phyloP scores from a whole-genome alignment of 202 grass and related monocot species.

The Musa balbisiana region DNA sequence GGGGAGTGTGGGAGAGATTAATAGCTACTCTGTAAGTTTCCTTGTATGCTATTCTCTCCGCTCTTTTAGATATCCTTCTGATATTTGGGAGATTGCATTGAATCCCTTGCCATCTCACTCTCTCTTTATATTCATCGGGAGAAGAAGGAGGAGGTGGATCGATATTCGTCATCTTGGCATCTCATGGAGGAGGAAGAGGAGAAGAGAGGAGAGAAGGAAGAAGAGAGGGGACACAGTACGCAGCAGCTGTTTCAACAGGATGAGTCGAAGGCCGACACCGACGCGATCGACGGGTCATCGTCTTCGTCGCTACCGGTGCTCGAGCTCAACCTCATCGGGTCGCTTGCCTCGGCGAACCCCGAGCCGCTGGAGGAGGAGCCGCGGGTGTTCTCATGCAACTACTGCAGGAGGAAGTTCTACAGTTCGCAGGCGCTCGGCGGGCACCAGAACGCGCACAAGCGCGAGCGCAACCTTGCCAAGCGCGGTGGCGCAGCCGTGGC shows the following conservation, averaged over 20 bases:
- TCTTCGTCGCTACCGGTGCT: background rate
- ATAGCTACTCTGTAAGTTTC: too few relatives aligned
- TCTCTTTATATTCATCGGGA: background rate
- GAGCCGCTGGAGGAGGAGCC: background rate
- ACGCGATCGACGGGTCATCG: background rate
- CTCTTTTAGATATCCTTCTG: background rate
- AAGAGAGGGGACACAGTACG: background rate
- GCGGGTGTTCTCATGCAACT: conserved; percentile 28
- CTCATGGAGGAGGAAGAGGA: too few relatives aligned
- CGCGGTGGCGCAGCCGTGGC: background rate
- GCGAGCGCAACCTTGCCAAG: conserved; percentile 21
- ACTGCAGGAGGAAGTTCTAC: conserved; percentile 24
- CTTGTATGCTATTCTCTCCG: too few relatives aligned
- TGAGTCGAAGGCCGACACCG: background rate
- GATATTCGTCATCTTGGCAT: too few relatives aligned
- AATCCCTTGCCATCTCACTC: background rate
- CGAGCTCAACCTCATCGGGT: conserved; percentile 4
- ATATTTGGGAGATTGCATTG: background rate
- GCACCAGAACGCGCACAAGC: conserved; percentile 37
- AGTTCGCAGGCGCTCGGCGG: conserved; percentile 32
- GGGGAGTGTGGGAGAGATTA: too few relatives aligned
- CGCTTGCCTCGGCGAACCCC: background rate
- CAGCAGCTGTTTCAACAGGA: background rate
- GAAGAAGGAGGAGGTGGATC: background rate
- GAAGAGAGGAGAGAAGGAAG: background rate